phyloP scores from a whole-genome alignment of 2,329 filamentous ascomycete genomes.

The Fusarium sp. region DNA sequence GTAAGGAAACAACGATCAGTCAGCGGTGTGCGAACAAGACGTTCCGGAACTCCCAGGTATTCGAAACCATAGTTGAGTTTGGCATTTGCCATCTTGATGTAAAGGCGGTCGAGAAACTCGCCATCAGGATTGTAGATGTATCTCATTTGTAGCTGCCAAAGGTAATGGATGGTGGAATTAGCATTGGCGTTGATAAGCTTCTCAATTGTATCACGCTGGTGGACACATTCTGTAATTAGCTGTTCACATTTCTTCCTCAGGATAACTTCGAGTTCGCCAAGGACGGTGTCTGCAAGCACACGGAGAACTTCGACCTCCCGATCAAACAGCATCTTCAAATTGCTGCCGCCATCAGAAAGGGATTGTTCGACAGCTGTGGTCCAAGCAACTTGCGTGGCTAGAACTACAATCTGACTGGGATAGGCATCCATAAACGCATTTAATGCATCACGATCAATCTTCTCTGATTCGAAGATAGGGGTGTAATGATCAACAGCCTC shows the following conservation, averaged over 20 bases:
- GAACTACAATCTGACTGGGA: constrained; percentile 93
- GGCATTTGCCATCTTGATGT: constrained; percentile 97
- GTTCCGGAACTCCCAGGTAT: constrained; percentile 94
- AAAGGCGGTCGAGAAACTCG: constrained; percentile 82
- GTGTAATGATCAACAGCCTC: constrained; percentile 87
- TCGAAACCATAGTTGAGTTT: constrained; percentile 96
- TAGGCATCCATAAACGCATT: constrained; percentile 83
- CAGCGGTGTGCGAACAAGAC: constrained; percentile 93
- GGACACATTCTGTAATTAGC: constrained; percentile 97
- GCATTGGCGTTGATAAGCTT: constrained; percentile 82
- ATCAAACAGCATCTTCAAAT: constrained; percentile 75
- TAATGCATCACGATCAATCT: constrained; percentile 75
- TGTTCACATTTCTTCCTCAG: constrained; percentile 97
- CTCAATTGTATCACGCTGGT: constrained; percentile 92
- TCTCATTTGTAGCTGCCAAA: constrained; percentile 97
- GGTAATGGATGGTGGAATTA: constrained; percentile 77
- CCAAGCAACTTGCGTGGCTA: constrained; percentile 94
- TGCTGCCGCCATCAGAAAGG: constrained; percentile 74
- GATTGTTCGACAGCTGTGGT: constrained; percentile 85
- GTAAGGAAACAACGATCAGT: constrained; percentile 99
- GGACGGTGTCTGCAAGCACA: constrained; percentile 85
- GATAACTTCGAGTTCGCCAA: constrained; percentile 87
- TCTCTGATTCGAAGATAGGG: constrained; percentile 75
- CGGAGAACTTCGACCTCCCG: constrained; percentile 86
- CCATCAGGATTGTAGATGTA: constrained; percentile 87